Evolutionary conservation across 2,329 filamentous ascomycete genomes (phyloP).

Genomic region (Zymoseptoria pseudotritici): DNA sequence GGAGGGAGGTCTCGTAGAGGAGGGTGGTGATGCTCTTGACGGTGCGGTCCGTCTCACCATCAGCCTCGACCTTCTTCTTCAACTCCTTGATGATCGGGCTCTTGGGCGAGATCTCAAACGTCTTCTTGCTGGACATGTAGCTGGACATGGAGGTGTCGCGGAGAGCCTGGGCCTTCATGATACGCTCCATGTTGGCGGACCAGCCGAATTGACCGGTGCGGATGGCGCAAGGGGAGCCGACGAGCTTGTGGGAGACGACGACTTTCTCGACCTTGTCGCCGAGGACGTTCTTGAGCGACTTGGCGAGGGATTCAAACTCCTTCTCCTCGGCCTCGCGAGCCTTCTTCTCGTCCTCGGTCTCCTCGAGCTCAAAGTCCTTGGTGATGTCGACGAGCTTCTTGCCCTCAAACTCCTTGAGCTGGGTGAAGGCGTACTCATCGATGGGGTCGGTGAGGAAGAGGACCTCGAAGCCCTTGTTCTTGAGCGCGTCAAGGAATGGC

Average conservation of each 20-base stretch:
- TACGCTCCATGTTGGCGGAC: conserved; percentile 99
- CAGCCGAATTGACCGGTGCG: conserved; percentile 99
- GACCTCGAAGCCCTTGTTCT: conserved; percentile 99
- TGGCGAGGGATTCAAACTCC: conserved; percentile 90
- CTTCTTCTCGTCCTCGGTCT: conserved; percentile 99
- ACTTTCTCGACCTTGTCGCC: conserved; percentile 99
- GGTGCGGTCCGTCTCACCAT: conserved; percentile 96
- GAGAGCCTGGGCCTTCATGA: conserved; percentile 99
- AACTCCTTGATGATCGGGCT: conserved; percentile 97
- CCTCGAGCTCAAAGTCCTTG: conserved; percentile 99
- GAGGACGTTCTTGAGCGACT: conserved; percentile 97
- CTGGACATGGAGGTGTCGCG: conserved; percentile 99
- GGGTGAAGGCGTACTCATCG: conserved; percentile 98
- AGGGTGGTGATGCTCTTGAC: conserved; percentile 99
- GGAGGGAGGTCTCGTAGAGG: conserved; percentile 95
- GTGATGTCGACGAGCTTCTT: conserved; percentile 99
- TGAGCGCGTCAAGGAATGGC: conserved; percentile 96
- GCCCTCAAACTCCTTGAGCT: conserved; percentile 99
- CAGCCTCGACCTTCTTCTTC: conserved; percentile 96
- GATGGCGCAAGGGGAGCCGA: conserved; percentile 91
- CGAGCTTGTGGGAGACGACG: conserved; percentile 95
- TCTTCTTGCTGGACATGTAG: conserved; percentile 99
- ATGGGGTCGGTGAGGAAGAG: conserved; percentile 99
- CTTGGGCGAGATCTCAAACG: conserved; percentile 99
- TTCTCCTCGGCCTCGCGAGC: conserved; percentile 94